Evolutionary conservation across 2,329 filamentous ascomycete species (phyloP).

Genomic region (Ophiostoma montium): DNA sequence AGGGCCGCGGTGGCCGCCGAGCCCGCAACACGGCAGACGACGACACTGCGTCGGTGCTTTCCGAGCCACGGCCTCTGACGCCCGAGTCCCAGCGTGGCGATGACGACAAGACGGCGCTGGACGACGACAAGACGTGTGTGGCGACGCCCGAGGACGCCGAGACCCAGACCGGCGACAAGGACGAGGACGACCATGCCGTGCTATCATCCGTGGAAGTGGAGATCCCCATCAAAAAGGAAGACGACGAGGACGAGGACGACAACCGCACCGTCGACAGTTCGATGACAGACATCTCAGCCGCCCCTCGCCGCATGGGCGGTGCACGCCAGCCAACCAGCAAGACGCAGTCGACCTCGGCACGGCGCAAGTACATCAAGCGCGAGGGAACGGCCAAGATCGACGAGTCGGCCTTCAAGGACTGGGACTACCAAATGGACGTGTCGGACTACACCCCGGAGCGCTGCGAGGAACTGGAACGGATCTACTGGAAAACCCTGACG

Average conservation of each 20-base stretch:
- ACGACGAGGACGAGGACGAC: constrained; percentile 28
- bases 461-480: constrained; percentile 85
- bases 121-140: constrained; percentile 12
- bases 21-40: constrained; percentile 25
- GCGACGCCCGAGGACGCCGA: constrained; percentile 6
- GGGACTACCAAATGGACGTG: constrained; percentile 78
- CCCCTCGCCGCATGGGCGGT: constrained; percentile 33
- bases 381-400: constrained; percentile 70
- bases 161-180: constrained; percentile 15
- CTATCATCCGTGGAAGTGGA: constrained; percentile 37
- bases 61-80: constrained; percentile 42
- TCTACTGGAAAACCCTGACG: constrained; percentile 94
- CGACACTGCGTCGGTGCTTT: constrained; percentile 21
- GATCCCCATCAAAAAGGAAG: constrained; percentile 26
- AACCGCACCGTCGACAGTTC: constrained; percentile 7
- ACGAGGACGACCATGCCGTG: constrained; percentile 23
- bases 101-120: constrained; percentile 16
- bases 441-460: constrained; percentile 83
- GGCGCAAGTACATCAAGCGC: constrained; percentile 71
- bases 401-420: constrained; percentile 78
- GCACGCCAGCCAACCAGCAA: constrained; percentile 36
- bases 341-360: constrained; percentile 67
- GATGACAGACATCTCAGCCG: constrained; percentile 15
- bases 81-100: constrained; percentile 34
- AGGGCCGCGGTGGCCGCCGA: constrained; percentile 17